Evolutionary conservation across 2,329 filamentous ascomycete genomes (phyloP).

Genomic region (Ustulina deusta): DNA sequence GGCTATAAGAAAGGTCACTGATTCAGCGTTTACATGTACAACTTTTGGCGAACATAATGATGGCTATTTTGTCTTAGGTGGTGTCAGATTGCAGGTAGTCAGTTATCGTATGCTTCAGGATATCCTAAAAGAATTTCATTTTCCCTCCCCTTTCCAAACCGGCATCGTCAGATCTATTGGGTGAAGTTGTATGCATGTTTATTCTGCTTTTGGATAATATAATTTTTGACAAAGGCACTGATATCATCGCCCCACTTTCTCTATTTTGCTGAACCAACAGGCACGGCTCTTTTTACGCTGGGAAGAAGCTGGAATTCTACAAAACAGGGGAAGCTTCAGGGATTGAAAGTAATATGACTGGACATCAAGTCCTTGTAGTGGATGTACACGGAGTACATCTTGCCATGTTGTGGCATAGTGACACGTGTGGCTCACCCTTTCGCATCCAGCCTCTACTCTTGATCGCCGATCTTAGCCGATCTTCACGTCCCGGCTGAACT

Average conservation of each 20-base stretch:
- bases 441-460: too few species aligned
- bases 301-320: too few species aligned
- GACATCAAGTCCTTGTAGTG: too few species aligned
- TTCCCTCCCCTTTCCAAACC: background rate
- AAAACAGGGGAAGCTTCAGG: too few species aligned
- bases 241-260: background rate
- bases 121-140: conserved; percentile 20
- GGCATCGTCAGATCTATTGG: background rate
- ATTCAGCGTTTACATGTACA: conserved; percentile 21
- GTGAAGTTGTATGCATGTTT: background rate
- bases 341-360: too few species aligned
- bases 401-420: too few species aligned
- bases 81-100: conserved; percentile 24
- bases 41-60: conserved; percentile 17
- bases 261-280: too few species aligned
- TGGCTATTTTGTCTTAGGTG: conserved; percentile 16
- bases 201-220: background rate
- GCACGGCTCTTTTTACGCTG: too few species aligned
- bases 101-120: background rate
- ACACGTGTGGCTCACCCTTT: too few species aligned
- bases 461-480: too few species aligned
- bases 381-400: too few species aligned
- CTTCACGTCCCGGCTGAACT: too few species aligned
- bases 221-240: background rate
- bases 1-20: conserved; percentile 15